Evolutionary conservation across 495 filamentous ascomycete genomes (phyloP).

Genomic region (Barbatosphaeria neglecta): DNA sequence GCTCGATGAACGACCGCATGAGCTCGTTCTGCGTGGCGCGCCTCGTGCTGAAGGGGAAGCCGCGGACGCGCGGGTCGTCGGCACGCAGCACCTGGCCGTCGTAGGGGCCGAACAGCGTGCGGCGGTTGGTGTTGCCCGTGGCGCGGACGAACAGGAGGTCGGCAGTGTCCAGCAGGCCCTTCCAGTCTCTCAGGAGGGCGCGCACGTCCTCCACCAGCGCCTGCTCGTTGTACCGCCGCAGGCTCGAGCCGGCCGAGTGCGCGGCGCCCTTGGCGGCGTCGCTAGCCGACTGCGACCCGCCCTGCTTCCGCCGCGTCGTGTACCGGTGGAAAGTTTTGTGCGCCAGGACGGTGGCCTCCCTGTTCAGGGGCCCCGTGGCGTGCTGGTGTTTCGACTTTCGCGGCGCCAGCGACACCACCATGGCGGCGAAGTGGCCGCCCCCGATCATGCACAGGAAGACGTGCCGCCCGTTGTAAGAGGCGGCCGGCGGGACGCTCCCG

Average conservation of each 20-base stretch:
- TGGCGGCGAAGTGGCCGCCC: conserved; percentile 92
- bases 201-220: conserved; percentile 77
- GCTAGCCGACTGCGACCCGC: conserved; percentile 85
- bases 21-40: conserved; percentile 88
- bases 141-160: conserved; percentile 83
- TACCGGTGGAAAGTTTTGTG: conserved; percentile 98
- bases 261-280: conserved; percentile 84
- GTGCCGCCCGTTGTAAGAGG: conserved; percentile 54
- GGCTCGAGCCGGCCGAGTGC: conserved; percentile 80
- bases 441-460: conserved; percentile 98
- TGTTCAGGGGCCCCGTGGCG: conserved; percentile 52
- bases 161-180: conserved; percentile 64
- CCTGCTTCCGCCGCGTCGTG: conserved; percentile 90
- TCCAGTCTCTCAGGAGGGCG: conserved; percentile 69
- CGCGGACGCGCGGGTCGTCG: conserved; percentile 74
- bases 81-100: conserved; percentile 72
- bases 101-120: conserved; percentile 81
- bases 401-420: conserved; percentile 82
- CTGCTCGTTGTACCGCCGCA: conserved; percentile 89
- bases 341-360: conserved; percentile 73
- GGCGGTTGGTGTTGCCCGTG: conserved; percentile 71
- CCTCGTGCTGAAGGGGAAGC: conserved; percentile 92
- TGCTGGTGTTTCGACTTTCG: conserved; percentile 58
- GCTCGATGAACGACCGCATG: conserved; percentile 82
- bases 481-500: conserved; percentile 34